phyloP scores from a whole-genome alignment of 2,329 filamentous ascomycete genomes.

The Phaeosphaeriaceae sp. region DNA sequence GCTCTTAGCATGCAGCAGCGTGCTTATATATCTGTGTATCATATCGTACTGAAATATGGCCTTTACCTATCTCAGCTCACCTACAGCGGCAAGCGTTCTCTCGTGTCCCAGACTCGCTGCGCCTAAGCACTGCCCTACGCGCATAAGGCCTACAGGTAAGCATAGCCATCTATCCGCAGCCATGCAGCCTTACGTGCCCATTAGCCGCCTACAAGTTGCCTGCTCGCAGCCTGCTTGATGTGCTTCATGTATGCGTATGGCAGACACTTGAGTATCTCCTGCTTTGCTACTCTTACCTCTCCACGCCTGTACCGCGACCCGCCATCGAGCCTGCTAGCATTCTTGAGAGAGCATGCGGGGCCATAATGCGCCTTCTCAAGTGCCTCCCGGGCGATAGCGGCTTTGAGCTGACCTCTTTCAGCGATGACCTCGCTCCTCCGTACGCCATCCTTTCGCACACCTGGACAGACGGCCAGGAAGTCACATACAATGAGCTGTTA shows the following conservation, averaged over 20 bases:
- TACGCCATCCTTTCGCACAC: slow-evolving; percentile 30
- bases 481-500: slow-evolving; percentile 22
- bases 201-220: no score
- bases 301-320: slow-evolving; percentile 8
- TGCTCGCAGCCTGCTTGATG: slow-evolving; percentile 15
- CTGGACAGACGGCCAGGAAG: slow-evolving; percentile 22
- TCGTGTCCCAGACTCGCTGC: no score
- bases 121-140: no score
- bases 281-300: slow-evolving; percentile 7
- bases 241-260: slow-evolving; percentile 1
- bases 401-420: slow-evolving; percentile 23
- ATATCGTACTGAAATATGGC: no score
- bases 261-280: slow-evolving; percentile 2
- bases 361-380: slow-evolving; percentile 25
- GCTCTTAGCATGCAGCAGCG: no score
- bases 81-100: no score
- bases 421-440: slow-evolving; percentile 14
- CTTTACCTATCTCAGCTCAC: no score
- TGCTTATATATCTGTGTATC: no score
- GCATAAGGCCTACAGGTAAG: slow-evolving; percentile 4
- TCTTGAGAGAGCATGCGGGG: slow-evolving; percentile 7
- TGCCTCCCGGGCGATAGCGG: slow-evolving; percentile 13
- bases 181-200: slow-evolving; percentile 1
- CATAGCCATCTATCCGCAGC: no score
- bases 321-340: neutral